phyloP scores from a whole-genome alignment of 1,284 basidiomycete genomes.

The Naganishia cerealis region DNA sequence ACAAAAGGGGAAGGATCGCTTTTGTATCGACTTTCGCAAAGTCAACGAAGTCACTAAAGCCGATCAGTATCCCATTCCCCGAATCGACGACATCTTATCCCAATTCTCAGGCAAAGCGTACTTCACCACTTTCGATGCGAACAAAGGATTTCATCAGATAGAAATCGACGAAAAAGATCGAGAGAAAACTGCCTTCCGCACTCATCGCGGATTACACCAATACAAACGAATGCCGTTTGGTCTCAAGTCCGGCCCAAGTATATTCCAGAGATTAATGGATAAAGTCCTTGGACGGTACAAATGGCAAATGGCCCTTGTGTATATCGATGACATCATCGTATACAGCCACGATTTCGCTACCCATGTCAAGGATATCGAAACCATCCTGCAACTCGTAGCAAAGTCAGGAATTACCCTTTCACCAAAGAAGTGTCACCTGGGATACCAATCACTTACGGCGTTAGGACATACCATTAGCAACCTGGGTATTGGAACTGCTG shows the following conservation, averaged over 20 bases:
- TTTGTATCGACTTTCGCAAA: no score
- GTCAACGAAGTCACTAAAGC: constrained; percentile 46
- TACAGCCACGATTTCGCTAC: constrained; percentile 40
- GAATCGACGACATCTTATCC: constrained; percentile 55
- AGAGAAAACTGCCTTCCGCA: constrained; percentile 54
- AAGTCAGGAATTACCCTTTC: constrained; percentile 30
- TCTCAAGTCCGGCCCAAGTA: constrained; percentile 52
- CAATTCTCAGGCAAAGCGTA: constrained; percentile 49
- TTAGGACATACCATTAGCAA: constrained; percentile 31
- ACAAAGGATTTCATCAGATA: constrained; percentile 56
- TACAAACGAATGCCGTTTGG: constrained; percentile 58
- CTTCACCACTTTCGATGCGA: constrained; percentile 52
- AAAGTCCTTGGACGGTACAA: constrained; percentile 45
- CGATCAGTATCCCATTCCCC: constrained; percentile 56
- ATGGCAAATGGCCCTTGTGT: constrained; percentile 49
- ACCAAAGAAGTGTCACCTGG: constrained; percentile 30
- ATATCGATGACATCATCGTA: constrained; percentile 34
- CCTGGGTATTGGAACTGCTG: constrained; percentile 32
- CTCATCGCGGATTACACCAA: constrained; percentile 54
- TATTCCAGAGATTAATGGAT: constrained; percentile 50
- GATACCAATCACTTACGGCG: constrained; percentile 18
- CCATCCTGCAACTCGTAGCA: constrained; percentile 13
- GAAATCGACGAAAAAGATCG: constrained; percentile 44
- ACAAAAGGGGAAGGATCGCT: constrained; percentile 45
- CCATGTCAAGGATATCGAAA: constrained; percentile 29